Percentiles rank a stretch among this genome's conserved stretches.
Evolutionary conservation across 2,329 filamentous ascomycete genomes (phyloP).

Genomic region (Neofusicoccum umdonicola): DNA sequence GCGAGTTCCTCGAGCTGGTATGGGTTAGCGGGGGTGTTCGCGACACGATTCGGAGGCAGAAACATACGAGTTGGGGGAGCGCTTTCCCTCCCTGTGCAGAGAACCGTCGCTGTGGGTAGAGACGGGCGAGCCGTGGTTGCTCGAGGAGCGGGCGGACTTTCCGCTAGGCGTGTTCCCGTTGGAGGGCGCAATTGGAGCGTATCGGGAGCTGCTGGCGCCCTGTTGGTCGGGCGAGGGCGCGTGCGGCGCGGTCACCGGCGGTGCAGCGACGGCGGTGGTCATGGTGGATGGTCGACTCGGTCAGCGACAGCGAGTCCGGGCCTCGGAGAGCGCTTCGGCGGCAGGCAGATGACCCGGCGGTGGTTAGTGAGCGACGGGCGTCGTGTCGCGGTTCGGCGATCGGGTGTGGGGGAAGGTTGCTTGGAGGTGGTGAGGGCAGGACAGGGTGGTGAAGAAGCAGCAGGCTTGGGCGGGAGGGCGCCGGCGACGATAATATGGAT

Average conservation of each 20-base stretch:
- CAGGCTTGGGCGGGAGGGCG: slow-evolving; percentile 9
- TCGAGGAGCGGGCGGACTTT: slow-evolving; percentile 36
- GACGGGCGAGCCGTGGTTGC: slow-evolving; percentile 34
- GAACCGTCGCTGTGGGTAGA: slow-evolving; percentile 32
- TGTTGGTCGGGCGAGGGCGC: slow-evolving; percentile 36
- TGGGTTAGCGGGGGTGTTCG: slow-evolving; percentile 14
- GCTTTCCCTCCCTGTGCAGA: slow-evolving; percentile 49
- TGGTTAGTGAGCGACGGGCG: background rate
- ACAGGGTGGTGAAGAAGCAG: slow-evolving; percentile 14
- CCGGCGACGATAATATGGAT: slow-evolving; percentile 16
- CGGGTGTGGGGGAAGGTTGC: slow-evolving; percentile 18
- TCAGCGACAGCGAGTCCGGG: background rate
- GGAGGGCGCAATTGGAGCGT: slow-evolving; percentile 45
- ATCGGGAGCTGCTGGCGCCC: slow-evolving; percentile 22
- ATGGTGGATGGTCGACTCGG: slow-evolving; percentile 31
- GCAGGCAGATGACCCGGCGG: slow-evolving; percentile 14
- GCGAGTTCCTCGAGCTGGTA: slow-evolving; percentile 53
- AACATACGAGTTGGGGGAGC: slow-evolving; percentile 52
- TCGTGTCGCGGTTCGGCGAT: background rate
- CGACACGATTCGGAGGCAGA: background rate
- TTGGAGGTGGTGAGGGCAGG: slow-evolving; percentile 14
- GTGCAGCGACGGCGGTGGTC: slow-evolving; percentile 47
- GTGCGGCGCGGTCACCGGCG: slow-evolving; percentile 40
- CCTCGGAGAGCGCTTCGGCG: slow-evolving; percentile 11
- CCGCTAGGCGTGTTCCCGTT: slow-evolving; percentile 37